Evolutionary conservation across 169 alveolate genomes (phyloP).

Genomic region (Plasmodium chabaudi): DNA sequence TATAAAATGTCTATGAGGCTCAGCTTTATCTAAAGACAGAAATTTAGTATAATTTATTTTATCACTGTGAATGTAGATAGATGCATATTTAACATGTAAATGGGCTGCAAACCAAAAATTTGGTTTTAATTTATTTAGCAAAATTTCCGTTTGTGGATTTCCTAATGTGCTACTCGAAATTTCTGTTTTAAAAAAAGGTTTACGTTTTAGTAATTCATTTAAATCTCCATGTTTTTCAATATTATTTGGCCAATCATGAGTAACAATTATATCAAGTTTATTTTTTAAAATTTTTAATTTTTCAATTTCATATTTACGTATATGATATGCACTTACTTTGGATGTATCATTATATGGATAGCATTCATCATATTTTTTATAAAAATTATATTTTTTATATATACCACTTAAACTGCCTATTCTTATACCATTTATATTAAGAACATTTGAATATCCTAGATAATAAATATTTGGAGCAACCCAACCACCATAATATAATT

Average conservation of each 20-base stretch:
- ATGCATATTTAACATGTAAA: slow-evolving; percentile 82
- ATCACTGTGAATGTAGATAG: slow-evolving; percentile 78
- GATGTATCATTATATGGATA: slow-evolving; percentile 90
- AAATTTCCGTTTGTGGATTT: slow-evolving; percentile 80
- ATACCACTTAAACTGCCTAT: slow-evolving; percentile 97
- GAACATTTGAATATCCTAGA: slow-evolving; percentile 95
- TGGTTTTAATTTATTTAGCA: slow-evolving; percentile 80
- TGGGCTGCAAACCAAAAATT: slow-evolving; percentile 85
- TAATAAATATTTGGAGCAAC: slow-evolving; percentile 97
- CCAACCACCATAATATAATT: slow-evolving; percentile 98
- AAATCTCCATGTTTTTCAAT: slow-evolving; percentile 90
- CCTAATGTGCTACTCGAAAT: slow-evolving; percentile 75
- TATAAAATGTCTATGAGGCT: slow-evolving; percentile 39
- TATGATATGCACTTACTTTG: slow-evolving; percentile 91
- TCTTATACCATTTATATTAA: slow-evolving; percentile 91
- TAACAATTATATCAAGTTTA: slow-evolving; percentile 91
- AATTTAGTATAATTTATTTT: slow-evolving; percentile 50
- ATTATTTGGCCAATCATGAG: slow-evolving; percentile 98
- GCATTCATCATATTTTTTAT: slow-evolving; percentile 91
- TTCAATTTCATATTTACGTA: slow-evolving; percentile 92
- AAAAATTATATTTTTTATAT: slow-evolving; percentile 83
- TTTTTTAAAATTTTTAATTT: slow-evolving; percentile 87
- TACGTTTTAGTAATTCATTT: slow-evolving; percentile 83
- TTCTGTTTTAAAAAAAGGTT: slow-evolving; percentile 83
- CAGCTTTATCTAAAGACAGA: slow-evolving; percentile 57